A percentile compares a stretch with the other conserved stretches of the same genome.
These are phyloP conservation scores for Ophiostoma angusticollis DNA, from an alignment of 2,329 filamentous ascomycete species.

Conservation along the genomic window DNA sequence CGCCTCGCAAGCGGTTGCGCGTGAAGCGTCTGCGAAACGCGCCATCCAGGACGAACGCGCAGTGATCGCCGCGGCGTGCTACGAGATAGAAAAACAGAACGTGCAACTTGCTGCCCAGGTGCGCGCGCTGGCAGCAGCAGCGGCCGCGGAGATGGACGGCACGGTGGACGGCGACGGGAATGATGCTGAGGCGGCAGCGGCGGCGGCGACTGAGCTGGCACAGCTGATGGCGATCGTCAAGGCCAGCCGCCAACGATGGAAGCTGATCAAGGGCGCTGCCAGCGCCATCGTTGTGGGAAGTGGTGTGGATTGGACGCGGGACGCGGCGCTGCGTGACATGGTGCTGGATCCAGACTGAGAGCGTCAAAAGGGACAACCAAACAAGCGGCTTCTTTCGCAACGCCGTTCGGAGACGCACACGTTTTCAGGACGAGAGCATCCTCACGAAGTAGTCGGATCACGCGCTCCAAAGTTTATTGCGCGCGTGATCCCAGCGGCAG, in stretches of 20 bases:
- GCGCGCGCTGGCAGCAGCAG: conserved; percentile 40
- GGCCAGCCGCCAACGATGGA: conserved; percentile 53
- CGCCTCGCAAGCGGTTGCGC: conserved; percentile 49
- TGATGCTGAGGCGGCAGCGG: conserved; percentile 22
- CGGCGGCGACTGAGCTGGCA: conserved; percentile 39
- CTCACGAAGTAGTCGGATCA: no score
- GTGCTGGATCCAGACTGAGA: conserved; percentile 52
- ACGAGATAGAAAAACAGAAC: conserved; percentile 46
- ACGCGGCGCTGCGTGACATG: conserved; percentile 53
- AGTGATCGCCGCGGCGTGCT: conserved; percentile 43
- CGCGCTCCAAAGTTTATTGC: no score
- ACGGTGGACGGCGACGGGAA: conserved; percentile 35
- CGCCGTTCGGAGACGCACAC: no score
- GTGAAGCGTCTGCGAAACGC: conserved; percentile 40
- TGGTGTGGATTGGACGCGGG: conserved; percentile 67
- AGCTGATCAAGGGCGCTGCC: conserved; percentile 64
- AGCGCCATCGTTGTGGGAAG: conserved; percentile 69
- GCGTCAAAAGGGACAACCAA: neutral
- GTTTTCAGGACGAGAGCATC: no score
- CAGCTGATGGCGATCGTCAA: conserved; percentile 46
- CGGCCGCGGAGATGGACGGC: conserved; percentile 39
- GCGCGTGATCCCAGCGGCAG: no score
- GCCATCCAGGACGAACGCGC: conserved; percentile 39
- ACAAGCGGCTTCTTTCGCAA: no score
- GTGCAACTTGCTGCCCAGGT: conserved; percentile 48